Conservation (phyloP, 164 flowering plant species). For the Kalanchoe fedtschenkoi region DNA sequence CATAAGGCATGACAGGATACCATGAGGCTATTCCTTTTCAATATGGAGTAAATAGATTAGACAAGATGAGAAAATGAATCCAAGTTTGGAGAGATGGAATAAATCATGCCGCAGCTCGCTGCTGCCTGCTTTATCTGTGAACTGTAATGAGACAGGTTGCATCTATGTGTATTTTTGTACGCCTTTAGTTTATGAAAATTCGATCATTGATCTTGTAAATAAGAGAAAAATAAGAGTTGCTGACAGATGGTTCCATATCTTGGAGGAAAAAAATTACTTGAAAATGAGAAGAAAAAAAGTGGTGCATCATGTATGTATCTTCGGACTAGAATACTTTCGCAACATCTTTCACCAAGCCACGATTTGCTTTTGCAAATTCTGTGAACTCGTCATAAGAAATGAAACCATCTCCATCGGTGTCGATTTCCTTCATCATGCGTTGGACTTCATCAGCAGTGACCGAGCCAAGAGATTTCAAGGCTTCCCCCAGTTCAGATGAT, state of each 20-base stretch:
- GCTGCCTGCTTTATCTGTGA: too few species aligned
- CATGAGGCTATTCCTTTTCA: too few species aligned
- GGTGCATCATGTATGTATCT: too few species aligned
- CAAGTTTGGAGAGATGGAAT: too few species aligned
- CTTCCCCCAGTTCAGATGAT: neutral
- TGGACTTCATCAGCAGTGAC: neutral
- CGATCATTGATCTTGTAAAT: too few species aligned
- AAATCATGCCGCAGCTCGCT: too few species aligned
- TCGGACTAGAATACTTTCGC: slow-evolving; percentile 1
- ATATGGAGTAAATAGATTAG: too few species aligned
- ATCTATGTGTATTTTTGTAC: too few species aligned
- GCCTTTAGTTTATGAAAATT: too few species aligned
- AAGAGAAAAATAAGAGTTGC: neutral
- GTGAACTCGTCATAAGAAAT: slow-evolving; percentile 3
- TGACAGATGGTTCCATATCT: neutral
- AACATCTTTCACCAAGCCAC: neutral
- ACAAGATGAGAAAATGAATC: too few species aligned
- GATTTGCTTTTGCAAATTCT: neutral
- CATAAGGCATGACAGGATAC: too few species aligned
- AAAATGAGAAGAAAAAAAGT: neutral
- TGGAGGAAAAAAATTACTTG: neutral
- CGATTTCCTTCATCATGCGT: slow-evolving; percentile 4
- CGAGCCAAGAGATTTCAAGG: neutral
- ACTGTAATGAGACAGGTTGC: too few species aligned
- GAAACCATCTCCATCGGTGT: neutral